phyloP scores from a whole-genome alignment of 306 rosid species.

The Fragaria ananassa region DNA sequence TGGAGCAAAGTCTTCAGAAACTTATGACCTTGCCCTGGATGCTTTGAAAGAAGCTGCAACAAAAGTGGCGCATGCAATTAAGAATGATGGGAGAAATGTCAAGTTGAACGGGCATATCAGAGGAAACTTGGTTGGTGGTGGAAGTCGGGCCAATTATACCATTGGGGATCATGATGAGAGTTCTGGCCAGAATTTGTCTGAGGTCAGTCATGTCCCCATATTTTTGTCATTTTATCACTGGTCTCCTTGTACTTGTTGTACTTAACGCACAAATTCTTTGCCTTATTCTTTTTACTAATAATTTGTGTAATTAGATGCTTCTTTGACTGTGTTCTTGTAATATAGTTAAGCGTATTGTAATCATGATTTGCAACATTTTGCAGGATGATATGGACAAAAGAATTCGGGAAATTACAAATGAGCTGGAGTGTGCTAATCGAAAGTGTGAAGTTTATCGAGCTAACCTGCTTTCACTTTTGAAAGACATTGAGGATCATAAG shows the following conservation, averaged over 20 bases:
- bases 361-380: constrained; percentile 15
- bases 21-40: constrained; percentile 60
- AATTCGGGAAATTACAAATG: constrained; percentile 57
- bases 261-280: background rate
- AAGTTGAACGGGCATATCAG: constrained; percentile 57
- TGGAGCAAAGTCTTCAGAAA: constrained; percentile 67
- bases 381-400: constrained; percentile 92
- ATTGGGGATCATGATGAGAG: constrained; percentile 45
- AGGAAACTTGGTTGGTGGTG: constrained; percentile 43
- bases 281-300: background rate
- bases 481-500: constrained; percentile 97
- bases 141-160: constrained; percentile 36
- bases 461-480: constrained; percentile 85
- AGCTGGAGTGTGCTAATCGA: constrained; percentile 71
- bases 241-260: background rate
- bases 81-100: constrained; percentile 51
- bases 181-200: constrained; percentile 56
- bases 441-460: constrained; percentile 95
- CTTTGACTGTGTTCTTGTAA: background rate
- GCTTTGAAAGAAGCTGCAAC: constrained; percentile 74
- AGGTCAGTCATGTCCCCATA: constrained; percentile 51
- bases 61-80: constrained; percentile 53
- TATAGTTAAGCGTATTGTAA: background rate
- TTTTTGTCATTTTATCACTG: constrained; percentile 1
- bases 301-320: background rate